These are phyloP conservation scores for Trypanosoma platydactyli DNA, from an alignment of 208 protist species.

Conservation along the genomic window DNA sequence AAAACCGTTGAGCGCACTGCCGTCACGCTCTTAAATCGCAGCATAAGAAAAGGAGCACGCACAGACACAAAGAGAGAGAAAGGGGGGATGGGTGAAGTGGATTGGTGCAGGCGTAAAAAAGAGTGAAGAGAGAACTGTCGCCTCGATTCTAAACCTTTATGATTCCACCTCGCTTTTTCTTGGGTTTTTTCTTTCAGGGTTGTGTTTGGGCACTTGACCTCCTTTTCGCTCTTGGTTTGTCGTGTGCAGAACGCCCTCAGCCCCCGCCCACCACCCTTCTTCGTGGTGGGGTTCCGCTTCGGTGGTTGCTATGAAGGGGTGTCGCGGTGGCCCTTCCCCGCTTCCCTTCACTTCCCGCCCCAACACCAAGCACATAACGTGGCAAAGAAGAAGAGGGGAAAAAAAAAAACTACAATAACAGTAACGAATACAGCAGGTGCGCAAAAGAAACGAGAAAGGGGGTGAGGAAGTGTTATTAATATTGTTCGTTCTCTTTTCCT, in stretches of 20 bases:
- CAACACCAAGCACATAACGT: neutral
- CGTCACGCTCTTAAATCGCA: neutral
- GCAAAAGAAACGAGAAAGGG: too few relatives aligned
- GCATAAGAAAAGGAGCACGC: constrained; percentile 11
- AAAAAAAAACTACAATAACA: too few relatives aligned
- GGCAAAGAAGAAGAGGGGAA: constrained; percentile 23
- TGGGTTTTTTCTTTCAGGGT: neutral
- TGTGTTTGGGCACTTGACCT: neutral
- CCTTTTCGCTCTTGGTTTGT: neutral
- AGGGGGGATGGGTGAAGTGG: constrained; percentile 8
- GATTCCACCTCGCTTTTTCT: neutral
- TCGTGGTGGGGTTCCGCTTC: too few relatives aligned
- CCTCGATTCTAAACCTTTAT: neutral
- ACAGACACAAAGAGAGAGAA: constrained; percentile 5
- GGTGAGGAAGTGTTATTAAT: too few relatives aligned
- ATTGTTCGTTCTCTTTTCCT: too few relatives aligned
- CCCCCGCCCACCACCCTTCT: too few relatives aligned
- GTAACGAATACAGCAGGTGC: too few relatives aligned
- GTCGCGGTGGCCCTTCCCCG: too few relatives aligned
- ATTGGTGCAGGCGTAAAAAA: neutral
- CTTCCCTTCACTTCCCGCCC: neutral
- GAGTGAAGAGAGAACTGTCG: constrained; percentile 10
- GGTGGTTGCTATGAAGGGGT: too few relatives aligned
- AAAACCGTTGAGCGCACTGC: neutral
- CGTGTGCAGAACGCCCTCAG: neutral